These are phyloP conservation scores for Suhomyces guaymorum DNA, from an alignment of 1,139 yeast species.

Conservation along the genomic window DNA sequence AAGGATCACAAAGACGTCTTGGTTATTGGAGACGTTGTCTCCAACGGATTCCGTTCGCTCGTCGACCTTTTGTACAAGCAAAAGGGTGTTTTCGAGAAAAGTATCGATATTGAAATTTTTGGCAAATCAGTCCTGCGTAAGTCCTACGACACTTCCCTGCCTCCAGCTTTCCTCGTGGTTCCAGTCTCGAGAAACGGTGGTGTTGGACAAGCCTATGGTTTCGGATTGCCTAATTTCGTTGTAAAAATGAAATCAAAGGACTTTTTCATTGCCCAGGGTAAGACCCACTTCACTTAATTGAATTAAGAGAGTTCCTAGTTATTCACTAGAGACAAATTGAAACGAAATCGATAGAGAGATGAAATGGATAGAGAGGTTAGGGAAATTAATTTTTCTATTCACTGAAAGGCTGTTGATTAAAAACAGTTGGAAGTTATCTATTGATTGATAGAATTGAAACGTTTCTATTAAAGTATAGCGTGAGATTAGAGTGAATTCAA, in stretches of 20 bases:
- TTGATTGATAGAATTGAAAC: too few species aligned
- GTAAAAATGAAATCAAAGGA: constrained; percentile 26
- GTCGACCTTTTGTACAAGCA: constrained; percentile 31
- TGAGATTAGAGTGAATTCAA: too few species aligned
- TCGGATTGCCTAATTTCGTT: constrained; percentile 30
- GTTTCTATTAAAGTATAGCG: too few species aligned
- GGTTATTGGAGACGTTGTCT: constrained; percentile 36
- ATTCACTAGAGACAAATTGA: too few species aligned
- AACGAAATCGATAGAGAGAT: too few species aligned
- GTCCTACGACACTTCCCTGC: constrained; percentile 15
- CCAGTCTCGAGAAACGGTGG: constrained; percentile 42
- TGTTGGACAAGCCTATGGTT: constrained; percentile 34
- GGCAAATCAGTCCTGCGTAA: constrained; percentile 16
- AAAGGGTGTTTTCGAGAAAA: constrained; percentile 18
- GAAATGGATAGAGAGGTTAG: too few species aligned
- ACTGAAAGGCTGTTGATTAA: too few species aligned
- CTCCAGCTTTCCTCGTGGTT: constrained; percentile 21
- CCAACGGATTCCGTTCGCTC: constrained; percentile 24
- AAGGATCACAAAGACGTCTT: constrained; percentile 27
- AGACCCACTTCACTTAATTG: constrained; percentile 7
- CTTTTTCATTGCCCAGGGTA: constrained; percentile 13
- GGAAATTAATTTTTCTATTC: too few species aligned
- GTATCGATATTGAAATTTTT: constrained; percentile 21
- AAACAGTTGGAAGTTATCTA: too few species aligned
- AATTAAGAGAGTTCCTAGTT: too few species aligned